Conservation (phyloP, 23 red algal genomes). For the Gracilaria domingensis region DNA sequence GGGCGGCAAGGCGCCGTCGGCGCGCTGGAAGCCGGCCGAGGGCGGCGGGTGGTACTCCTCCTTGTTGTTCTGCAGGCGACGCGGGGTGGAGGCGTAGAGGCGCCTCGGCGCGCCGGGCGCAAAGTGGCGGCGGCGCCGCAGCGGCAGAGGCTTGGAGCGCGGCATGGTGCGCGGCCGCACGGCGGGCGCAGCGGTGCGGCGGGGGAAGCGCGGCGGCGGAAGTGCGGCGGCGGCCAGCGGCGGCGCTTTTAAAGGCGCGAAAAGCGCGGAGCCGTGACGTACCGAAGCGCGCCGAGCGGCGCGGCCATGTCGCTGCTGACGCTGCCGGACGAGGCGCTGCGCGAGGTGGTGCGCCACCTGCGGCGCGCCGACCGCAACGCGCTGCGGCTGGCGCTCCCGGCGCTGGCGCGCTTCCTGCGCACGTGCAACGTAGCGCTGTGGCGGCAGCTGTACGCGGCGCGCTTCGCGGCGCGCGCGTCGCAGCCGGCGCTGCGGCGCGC, state of each 20-base stretch:
- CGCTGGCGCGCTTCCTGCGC: background rate
- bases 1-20: background rate
- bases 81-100: too few species aligned
- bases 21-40: conserved; percentile 6
- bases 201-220: too few species aligned
- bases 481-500: background rate
- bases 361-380: background rate
- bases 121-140: too few species aligned
- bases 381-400: background rate
- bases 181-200: background rate
- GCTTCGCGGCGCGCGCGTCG: background rate
- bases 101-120: background rate
- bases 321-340: conserved; percentile 1
- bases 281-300: too few species aligned
- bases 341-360: background rate
- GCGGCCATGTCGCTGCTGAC: conserved; percentile 26
- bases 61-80: too few species aligned
- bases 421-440: background rate
- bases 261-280: too few species aligned
- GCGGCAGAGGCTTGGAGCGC: too few species aligned
- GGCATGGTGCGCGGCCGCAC: background rate
- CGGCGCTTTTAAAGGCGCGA: too few species aligned
- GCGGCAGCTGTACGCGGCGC: background rate
- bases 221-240: too few species aligned
- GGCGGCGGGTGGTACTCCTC: background rate